phyloP scores from a whole-genome alignment of 805 yeast species.

The Saturnispora diversa region DNA sequence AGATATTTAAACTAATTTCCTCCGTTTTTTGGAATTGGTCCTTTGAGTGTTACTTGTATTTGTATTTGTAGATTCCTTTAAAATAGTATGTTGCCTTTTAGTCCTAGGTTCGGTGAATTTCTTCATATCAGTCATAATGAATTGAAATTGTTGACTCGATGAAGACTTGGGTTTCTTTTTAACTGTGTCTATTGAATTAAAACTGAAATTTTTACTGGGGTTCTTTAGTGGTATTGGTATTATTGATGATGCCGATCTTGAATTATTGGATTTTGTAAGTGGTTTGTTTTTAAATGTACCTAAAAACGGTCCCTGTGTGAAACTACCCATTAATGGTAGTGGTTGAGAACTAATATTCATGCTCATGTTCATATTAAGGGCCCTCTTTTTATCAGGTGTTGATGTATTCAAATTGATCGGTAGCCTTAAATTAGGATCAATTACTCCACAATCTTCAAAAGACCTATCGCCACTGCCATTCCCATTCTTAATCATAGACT shows the following conservation, averaged over 20 bases:
- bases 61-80: conserved; percentile 13
- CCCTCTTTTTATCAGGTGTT: conserved; percentile 3
- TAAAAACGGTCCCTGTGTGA: conserved; percentile 5
- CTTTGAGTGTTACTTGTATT: conserved; percentile 6
- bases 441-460: too few species aligned
- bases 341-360: too few species aligned
- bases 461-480: neutral
- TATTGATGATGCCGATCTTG: neutral
- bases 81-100: conserved; percentile 1
- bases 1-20: too few species aligned
- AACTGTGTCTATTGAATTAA: neutral
- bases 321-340: conserved; percentile 5
- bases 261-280: neutral
- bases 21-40: neutral
- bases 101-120: conserved; percentile 10
- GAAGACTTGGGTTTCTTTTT: neutral
- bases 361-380: too few species aligned
- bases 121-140: conserved; percentile 16
- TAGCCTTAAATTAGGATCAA: neutral
- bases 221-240: conserved; percentile 1
- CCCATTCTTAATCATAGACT: neutral
- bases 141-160: conserved; percentile 11
- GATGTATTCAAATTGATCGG: conserved; percentile 1
- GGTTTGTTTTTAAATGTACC: conserved; percentile 3
- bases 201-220: neutral